phyloP scores from a whole-genome alignment of 2,329 filamentous ascomycete species.

The Orbilia blumenaviensis region DNA sequence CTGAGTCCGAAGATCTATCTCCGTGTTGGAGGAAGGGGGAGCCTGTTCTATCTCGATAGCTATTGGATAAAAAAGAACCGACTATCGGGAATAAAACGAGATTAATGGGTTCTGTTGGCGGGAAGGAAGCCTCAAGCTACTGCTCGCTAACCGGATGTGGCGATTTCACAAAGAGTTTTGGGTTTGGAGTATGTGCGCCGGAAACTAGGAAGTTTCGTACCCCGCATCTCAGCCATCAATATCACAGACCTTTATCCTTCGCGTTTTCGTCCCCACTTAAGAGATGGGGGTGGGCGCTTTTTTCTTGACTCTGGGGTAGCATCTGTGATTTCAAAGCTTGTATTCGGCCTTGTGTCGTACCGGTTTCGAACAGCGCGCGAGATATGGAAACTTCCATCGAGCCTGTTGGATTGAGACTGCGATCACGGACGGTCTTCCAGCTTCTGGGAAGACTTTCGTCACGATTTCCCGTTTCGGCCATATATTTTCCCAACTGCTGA shows the following conservation, averaged over 20 bases:
- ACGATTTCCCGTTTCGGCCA: conserved; percentile 25
- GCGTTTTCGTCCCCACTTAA: conserved; percentile 8
- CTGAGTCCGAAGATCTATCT: conserved; percentile 17
- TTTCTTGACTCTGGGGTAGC: conserved; percentile 22
- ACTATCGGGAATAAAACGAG: conserved; percentile 25
- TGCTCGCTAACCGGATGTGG: conserved; percentile 21
- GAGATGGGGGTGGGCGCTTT: conserved; percentile 12
- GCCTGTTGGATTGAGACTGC: no score
- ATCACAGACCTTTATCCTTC: conserved; percentile 17
- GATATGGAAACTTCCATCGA: no score
- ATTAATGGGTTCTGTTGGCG: background rate
- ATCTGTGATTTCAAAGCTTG: conserved; percentile 16
- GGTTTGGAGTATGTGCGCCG: conserved; percentile 20
- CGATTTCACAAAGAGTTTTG: conserved; percentile 5
- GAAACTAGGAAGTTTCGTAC: conserved; percentile 48
- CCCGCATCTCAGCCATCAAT: conserved; percentile 34
- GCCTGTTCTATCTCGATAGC: background rate
- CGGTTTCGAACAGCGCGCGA: background rate
- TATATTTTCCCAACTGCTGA: background rate
- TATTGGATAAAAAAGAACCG: background rate
- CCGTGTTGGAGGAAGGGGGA: conserved; percentile 4
- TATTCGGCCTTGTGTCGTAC: background rate
- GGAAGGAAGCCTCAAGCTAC: background rate
- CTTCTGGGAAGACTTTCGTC: conserved; percentile 4
- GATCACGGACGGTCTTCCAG: no score